phyloP scores from a whole-genome alignment of 2,329 filamentous ascomycete species.

The Annulohypoxylon truncatum region DNA sequence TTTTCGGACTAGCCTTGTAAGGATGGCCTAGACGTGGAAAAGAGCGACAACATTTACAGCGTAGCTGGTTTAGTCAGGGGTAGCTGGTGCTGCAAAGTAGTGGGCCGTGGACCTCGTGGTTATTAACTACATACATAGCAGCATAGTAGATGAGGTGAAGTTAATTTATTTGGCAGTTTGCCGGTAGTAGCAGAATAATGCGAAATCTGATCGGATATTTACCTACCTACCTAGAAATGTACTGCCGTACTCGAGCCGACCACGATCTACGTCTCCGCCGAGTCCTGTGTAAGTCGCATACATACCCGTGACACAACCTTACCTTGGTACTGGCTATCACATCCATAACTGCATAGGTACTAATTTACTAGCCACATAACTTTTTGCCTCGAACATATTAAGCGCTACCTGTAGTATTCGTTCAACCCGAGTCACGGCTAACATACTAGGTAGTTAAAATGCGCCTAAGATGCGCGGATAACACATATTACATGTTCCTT shows the following conservation, averaged over 20 bases:
- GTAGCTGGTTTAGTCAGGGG: constrained; percentile 27
- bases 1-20: constrained; percentile 23
- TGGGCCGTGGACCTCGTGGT: constrained; percentile 3
- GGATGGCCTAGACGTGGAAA: constrained; percentile 22
- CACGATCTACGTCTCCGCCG: neutral
- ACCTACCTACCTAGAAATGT: neutral
- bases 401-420: neutral
- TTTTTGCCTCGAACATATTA: neutral
- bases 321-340: too few relatives aligned
- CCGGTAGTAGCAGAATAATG: constrained; percentile 1
- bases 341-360: neutral
- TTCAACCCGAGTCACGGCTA: constrained; percentile 13
- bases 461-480: constrained; percentile 4
- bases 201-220: constrained; percentile 16
- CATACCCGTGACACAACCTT: too few relatives aligned
- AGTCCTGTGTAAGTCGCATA: neutral
- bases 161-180: constrained; percentile 1
- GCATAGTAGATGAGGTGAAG: constrained; percentile 5
- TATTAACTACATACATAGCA: neutral
- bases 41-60: constrained; percentile 13
- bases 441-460: constrained; percentile 2
- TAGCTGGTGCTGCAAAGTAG: constrained; percentile 1
- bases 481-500: neutral
- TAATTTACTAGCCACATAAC: neutral
- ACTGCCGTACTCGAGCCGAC: neutral